phyloP scores from a whole-genome alignment of 257 asterid genomes.

The Rehmannia glutinosa region DNA sequence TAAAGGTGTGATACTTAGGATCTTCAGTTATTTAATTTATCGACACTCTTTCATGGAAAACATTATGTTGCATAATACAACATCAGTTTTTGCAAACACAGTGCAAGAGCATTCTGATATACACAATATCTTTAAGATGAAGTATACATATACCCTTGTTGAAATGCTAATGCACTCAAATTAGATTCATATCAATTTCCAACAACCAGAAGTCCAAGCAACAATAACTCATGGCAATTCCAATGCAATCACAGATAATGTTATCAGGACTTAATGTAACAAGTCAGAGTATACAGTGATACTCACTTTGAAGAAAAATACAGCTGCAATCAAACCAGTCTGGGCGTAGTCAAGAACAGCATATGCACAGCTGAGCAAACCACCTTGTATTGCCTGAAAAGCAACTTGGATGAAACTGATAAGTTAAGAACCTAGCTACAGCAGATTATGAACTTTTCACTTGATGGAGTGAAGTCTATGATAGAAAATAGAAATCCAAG shows the following conservation, averaged over 20 bases:
- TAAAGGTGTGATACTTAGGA: not conserved
- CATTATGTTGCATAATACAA: not conserved
- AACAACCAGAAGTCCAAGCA: not conserved
- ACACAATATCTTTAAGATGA: not conserved
- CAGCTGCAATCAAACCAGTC: conserved; percentile 96
- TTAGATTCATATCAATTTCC: not conserved
- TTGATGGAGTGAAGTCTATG: conserved; percentile 8
- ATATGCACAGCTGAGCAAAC: conserved; percentile 68
- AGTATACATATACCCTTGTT: not conserved
- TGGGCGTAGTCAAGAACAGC: conserved; percentile 98
- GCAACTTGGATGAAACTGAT: conserved; percentile 20
- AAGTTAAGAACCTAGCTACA: conserved; percentile 15
- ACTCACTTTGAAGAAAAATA: conserved; percentile 91
- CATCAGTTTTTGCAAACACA: not conserved
- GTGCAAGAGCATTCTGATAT: not conserved
- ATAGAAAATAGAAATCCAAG: conserved; percentile 4
- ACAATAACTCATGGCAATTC: not conserved
- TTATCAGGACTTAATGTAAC: not conserved
- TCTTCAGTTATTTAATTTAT: not conserved
- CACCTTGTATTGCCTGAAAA: conserved; percentile 80
- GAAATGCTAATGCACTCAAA: not conserved
- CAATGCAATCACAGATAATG: not conserved
- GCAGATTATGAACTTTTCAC: not conserved
- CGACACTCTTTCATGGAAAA: not conserved
- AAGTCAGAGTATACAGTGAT: conserved; percentile 1